Evolutionary conservation across 2,329 filamentous ascomycete genomes (phyloP), one percentile per base, ranked within the genome.

Genomic region (Coniochaeta sp.): DNA sequence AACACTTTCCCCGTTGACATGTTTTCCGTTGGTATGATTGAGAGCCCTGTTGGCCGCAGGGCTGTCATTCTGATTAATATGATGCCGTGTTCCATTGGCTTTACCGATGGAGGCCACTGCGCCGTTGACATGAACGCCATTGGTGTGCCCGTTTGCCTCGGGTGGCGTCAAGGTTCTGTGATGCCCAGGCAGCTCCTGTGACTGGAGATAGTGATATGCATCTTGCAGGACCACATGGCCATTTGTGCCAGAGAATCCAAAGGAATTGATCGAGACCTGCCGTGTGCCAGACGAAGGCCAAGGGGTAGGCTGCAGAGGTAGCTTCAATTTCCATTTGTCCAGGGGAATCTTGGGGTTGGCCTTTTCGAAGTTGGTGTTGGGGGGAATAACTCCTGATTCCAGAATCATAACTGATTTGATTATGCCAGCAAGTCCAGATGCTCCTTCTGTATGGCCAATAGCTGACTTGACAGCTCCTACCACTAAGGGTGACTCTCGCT

Each of bases 181-280:
- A 36, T 40, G 2, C 31, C 24, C 50, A 38, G 34, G 24, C 24
- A 11, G 22, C n/a, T 9, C 38, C 26, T 17, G 26, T 17, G 17
- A 24, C 38, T 17, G 38, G 28, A 52, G 57, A 22, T 44, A 57
- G 44, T 56, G 44, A n/a, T 36, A 43, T 31, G 59, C 60, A 33
- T 59, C 62, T 57, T 69, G 65, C 8, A 72, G 38, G 17, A 71
- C 64, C n/a, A 65, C 60, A 52, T 72, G 69, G 1, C 60, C 65
- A 34, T 73, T 72, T 19, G 68, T 63, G 2, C 71, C 70, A 3
- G 70, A 71, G 60, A 63, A 71, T 7, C 72, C 71, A 57, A 72
- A 73, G 28, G 61, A 64, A 59, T 71, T 71, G 33, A 73, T 62
- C 52, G 59, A 63, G 11, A 62, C 66, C 26, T 69, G 63, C 1